Conservation (phyloP, 2,329 filamentous ascomycete genomes). For the Phialophora macrospora region DNA sequence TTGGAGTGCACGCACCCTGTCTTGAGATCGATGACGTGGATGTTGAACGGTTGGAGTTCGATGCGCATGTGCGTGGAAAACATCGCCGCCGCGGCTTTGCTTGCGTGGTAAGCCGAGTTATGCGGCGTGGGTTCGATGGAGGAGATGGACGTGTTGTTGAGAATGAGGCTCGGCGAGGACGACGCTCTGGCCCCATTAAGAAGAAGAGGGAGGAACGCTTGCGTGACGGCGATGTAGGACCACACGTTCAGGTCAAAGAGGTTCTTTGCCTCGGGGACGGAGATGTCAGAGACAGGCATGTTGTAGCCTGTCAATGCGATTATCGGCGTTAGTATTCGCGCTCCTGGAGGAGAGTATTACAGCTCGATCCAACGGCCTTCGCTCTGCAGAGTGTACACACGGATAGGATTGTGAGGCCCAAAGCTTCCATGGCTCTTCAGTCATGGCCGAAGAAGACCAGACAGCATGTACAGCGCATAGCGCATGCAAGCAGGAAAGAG, state of each 20-base stretch:
- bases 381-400: neutral
- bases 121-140: slow-evolving; percentile 43
- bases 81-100: slow-evolving; percentile 42
- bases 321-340: neutral
- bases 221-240: slow-evolving; percentile 43
- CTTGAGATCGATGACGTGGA: slow-evolving; percentile 43
- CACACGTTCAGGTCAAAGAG: slow-evolving; percentile 48
- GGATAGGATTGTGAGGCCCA: neutral
- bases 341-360: too few relatives aligned
- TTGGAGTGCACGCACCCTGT: slow-evolving; percentile 33
- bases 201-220: slow-evolving; percentile 45
- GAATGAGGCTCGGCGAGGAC: slow-evolving; percentile 40
- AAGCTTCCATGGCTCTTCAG: neutral
- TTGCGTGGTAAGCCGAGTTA: slow-evolving; percentile 44
- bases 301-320: slow-evolving; percentile 24
- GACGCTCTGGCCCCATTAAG: slow-evolving; percentile 32
- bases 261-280: slow-evolving; percentile 42
- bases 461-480: neutral
- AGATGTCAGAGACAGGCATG: slow-evolving; percentile 43
- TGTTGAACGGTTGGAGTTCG: slow-evolving; percentile 43
- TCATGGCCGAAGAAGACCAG: neutral
- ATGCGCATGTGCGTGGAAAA: slow-evolving; percentile 43
- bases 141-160: slow-evolving; percentile 48
- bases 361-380: neutral
- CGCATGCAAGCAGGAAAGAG: neutral